These are phyloP conservation scores for Phytophthora chlamydospora DNA, from an alignment of 352 stramenopile species.

Conservation along the genomic window DNA sequence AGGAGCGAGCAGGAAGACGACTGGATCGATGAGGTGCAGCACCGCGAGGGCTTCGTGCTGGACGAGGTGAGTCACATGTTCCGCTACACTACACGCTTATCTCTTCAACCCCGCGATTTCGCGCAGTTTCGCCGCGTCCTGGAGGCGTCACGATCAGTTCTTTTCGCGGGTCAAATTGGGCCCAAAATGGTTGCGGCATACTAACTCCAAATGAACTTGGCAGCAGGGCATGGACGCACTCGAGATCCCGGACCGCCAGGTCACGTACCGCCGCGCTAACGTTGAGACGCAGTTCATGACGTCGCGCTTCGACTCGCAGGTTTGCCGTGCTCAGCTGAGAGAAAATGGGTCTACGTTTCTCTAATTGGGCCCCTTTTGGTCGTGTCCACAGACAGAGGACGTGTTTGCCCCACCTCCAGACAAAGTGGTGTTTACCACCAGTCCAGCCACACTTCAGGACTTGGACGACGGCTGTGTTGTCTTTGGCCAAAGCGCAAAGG, in stretches of 20 bases:
- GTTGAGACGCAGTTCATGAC: slow-evolving; percentile 60
- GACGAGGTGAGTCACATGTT: slow-evolving; percentile 52
- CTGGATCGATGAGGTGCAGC: slow-evolving; percentile 55
- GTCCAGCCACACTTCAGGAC: slow-evolving; percentile 42
- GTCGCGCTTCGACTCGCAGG: slow-evolving; percentile 64
- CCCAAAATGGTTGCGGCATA: slow-evolving; percentile 13
- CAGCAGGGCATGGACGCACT: slow-evolving; percentile 47
- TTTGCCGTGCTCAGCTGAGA: slow-evolving; percentile 22
- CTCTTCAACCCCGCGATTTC: neutral
- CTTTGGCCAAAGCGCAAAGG: slow-evolving; percentile 32
- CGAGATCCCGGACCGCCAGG: slow-evolving; percentile 52
- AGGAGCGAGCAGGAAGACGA: slow-evolving; percentile 71
- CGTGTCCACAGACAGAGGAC: slow-evolving; percentile 33
- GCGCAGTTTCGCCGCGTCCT: slow-evolving; percentile 3
- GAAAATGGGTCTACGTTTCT: neutral
- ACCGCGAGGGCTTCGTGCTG: slow-evolving; percentile 61
- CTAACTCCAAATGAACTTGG: slow-evolving; percentile 31
- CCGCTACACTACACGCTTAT: neutral
- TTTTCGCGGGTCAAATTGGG: slow-evolving; percentile 17
- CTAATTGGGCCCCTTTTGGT: slow-evolving; percentile 11
- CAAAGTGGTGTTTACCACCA: slow-evolving; percentile 47
- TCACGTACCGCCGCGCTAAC: slow-evolving; percentile 72
- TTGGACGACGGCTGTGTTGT: slow-evolving; percentile 38
- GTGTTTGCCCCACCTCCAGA: slow-evolving; percentile 23
- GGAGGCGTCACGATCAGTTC: neutral